A percentile compares a stretch with the other conserved stretches of the same genome.
Conservation (phyloP, 2,329 filamentous ascomycete genomes). For the Aspergillus spinulosporus region DNA sequence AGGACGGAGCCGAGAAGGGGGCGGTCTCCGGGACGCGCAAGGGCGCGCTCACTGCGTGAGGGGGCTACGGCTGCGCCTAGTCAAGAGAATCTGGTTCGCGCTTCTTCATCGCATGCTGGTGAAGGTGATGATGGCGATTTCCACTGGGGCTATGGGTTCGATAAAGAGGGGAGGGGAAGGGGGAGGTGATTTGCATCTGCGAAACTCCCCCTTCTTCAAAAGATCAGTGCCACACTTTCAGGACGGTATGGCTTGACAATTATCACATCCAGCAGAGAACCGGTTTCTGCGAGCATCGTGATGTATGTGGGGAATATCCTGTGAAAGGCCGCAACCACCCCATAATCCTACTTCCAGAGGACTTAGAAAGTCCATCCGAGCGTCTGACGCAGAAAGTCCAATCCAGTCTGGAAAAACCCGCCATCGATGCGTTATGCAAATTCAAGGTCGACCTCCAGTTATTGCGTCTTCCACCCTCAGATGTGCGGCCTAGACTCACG, state of each 20-base stretch:
- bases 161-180: not conserved
- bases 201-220: not conserved
- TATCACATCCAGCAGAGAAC: not conserved
- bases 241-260: not conserved
- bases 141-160: not conserved
- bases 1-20: not conserved
- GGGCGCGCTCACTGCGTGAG: not conserved
- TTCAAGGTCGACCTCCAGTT: too few species aligned
- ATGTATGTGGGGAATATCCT: too few species aligned
- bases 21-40: not conserved
- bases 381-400: too few species aligned
- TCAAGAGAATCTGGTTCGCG: conserved; percentile 3
- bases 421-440: too few species aligned
- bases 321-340: too few species aligned
- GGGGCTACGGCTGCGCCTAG: not conserved
- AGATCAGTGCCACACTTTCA: not conserved
- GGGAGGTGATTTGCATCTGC: not conserved
- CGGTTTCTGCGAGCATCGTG: too few species aligned
- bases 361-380: too few species aligned
- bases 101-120: not conserved
- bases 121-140: not conserved
- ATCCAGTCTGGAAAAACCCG: too few species aligned
- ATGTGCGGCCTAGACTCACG: too few species aligned
- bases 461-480: too few species aligned
- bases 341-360: too few species aligned